Evolutionary conservation across 805 yeast genomes (phyloP), one percentile per base, ranked within the genome.

Genomic region (Lipomyces starkeyi): DNA sequence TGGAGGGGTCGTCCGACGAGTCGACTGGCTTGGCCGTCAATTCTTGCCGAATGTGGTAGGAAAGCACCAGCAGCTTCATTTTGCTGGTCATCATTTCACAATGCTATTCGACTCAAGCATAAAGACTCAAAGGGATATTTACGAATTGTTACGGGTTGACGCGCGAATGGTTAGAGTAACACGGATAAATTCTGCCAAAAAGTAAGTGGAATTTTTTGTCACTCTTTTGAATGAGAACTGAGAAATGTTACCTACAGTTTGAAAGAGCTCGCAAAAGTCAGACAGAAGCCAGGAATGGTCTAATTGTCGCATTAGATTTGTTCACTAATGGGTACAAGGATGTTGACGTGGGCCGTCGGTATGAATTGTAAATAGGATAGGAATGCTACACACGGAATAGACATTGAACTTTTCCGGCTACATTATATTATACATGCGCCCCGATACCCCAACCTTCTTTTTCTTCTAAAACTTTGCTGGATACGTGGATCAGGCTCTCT

Each of bases 1-100:
- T 79, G 91, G 97, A 83, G 99, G 99, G 61, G 94, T 94, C n/a
- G 88, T 94, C 52, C 86, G 98, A 77, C 88, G 87, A 69, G 86
- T 94, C 58, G 85, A 89, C 62, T 90, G 93, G 70, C 80, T 93
- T 77, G 98, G 97, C 0, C 85, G 88, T 55, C 86, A 86, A 70
- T 87, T 88, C 34, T 83, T 95, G 64, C 97, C 98, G 22, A 89
- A 87, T 71, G 85, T 94, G 69, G 85, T 91, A 80, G 87, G 88
- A 72, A 91, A 91, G 76, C 92, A 92, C 76, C 96, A 93, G 76
- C 97, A 93, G 76, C 85, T 87, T 69, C 97, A 93, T 79, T 91
- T 91, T 77, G 93, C 91, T 77, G 98, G 98, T 2, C 88, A 90
- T 67, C 93, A 91, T 74, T 94, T 95, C 75, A 79, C 90, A 67